Evolutionary conservation across 805 yeast genomes (phyloP).

Genomic region (Metschnikowia amazonensis): DNA sequence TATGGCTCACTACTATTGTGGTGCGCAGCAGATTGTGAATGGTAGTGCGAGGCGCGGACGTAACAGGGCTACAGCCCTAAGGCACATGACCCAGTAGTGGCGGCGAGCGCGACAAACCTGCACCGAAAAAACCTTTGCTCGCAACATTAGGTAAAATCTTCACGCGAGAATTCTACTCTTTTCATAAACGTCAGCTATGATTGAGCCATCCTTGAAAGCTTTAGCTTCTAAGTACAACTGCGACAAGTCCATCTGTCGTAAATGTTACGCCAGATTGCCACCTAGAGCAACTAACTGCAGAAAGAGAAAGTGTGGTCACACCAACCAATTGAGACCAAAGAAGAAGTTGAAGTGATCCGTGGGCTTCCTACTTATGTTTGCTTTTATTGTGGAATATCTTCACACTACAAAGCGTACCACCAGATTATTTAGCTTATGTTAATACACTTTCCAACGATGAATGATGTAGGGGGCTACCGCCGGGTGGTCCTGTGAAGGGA

Average conservation of each 20-base stretch:
- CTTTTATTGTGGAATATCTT: conserved; percentile 9
- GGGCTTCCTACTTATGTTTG: conserved; percentile 17
- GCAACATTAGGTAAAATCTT: conserved; percentile 10
- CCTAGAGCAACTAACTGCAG: conserved; percentile 99
- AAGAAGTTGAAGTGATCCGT: conserved; percentile 90
- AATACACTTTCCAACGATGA: conserved; percentile 17
- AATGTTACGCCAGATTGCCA: conserved; percentile 99
- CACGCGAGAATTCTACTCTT: conserved; percentile 7
- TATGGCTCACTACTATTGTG: not conserved
- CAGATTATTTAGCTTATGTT: conserved; percentile 18
- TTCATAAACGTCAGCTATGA: conserved; percentile 45
- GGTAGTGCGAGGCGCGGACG: conserved; percentile 11
- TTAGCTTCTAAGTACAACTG: conserved; percentile 99
- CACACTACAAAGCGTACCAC: conserved; percentile 3
- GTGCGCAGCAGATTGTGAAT: not conserved
- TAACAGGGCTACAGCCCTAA: conserved; percentile 13
- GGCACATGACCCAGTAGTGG: not conserved
- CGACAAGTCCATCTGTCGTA: conserved; percentile 98
- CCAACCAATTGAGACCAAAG: conserved; percentile 99
- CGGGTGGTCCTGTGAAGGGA: not conserved
- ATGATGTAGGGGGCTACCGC: conserved; percentile 8
- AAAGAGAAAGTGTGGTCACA: conserved; percentile 99
- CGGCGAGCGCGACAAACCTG: conserved; percentile 10
- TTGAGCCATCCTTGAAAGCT: conserved; percentile 99
- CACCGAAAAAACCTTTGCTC: conserved; percentile 17